These are phyloP conservation scores for Cerioporus squamosus DNA, from an alignment of 1,284 basidiomycete genomes.

Conservation along the genomic window DNA sequence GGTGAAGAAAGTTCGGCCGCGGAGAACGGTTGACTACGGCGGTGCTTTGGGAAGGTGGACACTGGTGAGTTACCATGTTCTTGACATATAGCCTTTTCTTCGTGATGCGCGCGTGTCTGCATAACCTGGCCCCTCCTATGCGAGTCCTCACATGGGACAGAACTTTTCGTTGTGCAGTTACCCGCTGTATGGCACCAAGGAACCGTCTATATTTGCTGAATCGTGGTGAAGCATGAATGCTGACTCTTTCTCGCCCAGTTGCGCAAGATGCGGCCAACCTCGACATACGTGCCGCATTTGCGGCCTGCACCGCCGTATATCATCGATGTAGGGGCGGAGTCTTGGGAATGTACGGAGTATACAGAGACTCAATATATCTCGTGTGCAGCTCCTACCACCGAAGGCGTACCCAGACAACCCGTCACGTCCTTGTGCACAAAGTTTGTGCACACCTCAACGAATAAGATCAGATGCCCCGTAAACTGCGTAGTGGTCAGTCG, in stretches of 20 bases:
- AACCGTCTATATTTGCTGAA: too few relatives aligned
- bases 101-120: too few relatives aligned
- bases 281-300: slow-evolving; percentile 75
- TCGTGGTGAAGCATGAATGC: too few relatives aligned
- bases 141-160: too few relatives aligned
- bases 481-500: slow-evolving; percentile 88
- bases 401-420: slow-evolving; percentile 89
- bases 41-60: slow-evolving; percentile 85
- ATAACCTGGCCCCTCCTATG: too few relatives aligned
- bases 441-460: slow-evolving; percentile 97
- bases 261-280: slow-evolving; percentile 75
- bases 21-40: slow-evolving; percentile 94
- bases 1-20: slow-evolving; percentile 88
- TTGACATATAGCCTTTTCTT: too few relatives aligned
- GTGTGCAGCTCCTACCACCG: slow-evolving; percentile 83
- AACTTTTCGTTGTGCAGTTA: too few relatives aligned
- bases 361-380: slow-evolving; percentile 29
- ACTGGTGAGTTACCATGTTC: slow-evolving; percentile 56
- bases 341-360: slow-evolving; percentile 23
- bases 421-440: slow-evolving; percentile 92
- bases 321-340: slow-evolving; percentile 67
- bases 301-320: slow-evolving; percentile 84
- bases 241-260: slow-evolving; percentile 45
- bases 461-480: slow-evolving; percentile 97
- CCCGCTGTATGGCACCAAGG: too few relatives aligned